Conservation (phyloP, 2,329 filamentous ascomycete species). For the Passalora sequoiae region DNA sequence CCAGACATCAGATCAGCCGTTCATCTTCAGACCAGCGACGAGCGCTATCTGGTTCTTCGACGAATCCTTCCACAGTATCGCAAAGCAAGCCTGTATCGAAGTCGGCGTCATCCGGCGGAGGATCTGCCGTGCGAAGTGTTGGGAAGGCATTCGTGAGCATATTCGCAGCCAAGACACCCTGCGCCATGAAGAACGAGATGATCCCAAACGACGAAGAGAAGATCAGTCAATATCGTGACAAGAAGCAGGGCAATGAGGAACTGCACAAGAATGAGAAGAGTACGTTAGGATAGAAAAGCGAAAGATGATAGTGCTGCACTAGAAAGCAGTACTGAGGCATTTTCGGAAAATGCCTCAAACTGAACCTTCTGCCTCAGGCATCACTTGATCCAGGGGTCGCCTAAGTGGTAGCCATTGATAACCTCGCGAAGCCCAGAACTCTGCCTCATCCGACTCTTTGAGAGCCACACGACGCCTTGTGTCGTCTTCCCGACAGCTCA, state of each 20-base stretch:
- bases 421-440: too few relatives aligned
- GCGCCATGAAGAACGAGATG: slow-evolving; percentile 11
- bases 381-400: too few relatives aligned
- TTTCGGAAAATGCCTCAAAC: slow-evolving; percentile 2
- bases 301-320: neutral
- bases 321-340: neutral
- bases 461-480: too few relatives aligned
- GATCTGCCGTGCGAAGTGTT: slow-evolving; percentile 3
- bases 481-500: too few relatives aligned
- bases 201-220: slow-evolving; percentile 5
- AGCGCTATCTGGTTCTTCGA: too few relatives aligned
- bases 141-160: slow-evolving; percentile 7
- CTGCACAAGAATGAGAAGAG: neutral
- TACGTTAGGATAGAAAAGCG: neutral
- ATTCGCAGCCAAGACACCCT: slow-evolving; percentile 9
- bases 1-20: slow-evolving; percentile 4
- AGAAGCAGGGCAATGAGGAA: neutral
- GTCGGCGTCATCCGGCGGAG: too few relatives aligned
- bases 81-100: too few relatives aligned
- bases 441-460: too few relatives aligned
- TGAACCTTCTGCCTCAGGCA: too few relatives aligned
- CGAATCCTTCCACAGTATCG: too few relatives aligned
- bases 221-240: neutral
- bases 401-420: too few relatives aligned
- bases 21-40: neutral